Evolutionary conservation across 2,329 filamentous ascomycete genomes (phyloP).

Genomic region (Cordyceps cateniannulata): DNA sequence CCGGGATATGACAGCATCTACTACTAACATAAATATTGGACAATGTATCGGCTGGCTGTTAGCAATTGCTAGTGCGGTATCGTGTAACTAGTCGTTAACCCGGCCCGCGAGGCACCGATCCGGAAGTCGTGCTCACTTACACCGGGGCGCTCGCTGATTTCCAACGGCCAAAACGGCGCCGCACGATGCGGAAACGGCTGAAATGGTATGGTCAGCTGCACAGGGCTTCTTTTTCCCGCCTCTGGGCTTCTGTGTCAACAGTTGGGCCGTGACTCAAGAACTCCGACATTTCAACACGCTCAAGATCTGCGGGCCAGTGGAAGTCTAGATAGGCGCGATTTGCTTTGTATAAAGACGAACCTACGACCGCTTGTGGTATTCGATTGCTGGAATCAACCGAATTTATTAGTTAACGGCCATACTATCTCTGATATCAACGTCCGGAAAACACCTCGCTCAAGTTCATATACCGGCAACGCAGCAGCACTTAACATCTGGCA

Average conservation of each 20-base stretch:
- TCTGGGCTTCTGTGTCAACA: background rate
- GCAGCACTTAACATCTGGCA: background rate
- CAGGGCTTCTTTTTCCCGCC: background rate
- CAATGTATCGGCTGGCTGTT: background rate
- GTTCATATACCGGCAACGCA: background rate
- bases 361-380: too few species aligned
- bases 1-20: background rate
- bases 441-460: background rate
- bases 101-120: background rate
- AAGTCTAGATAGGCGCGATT: background rate
- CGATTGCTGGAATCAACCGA: background rate
- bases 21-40: background rate
- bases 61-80: background rate
- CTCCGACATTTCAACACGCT: background rate
- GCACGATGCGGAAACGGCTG: background rate
- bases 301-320: background rate
- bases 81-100: background rate
- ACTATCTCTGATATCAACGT: background rate
- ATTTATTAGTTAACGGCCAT: background rate
- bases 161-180: background rate
- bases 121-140: constrained; percentile 7
- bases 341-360: background rate
- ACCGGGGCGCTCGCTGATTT: background rate
- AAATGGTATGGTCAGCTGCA: background rate
- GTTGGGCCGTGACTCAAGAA: background rate